Evolutionary conservation across 331 rosid species (phyloP).

Genomic region (Erythrophleum ivorense): DNA sequence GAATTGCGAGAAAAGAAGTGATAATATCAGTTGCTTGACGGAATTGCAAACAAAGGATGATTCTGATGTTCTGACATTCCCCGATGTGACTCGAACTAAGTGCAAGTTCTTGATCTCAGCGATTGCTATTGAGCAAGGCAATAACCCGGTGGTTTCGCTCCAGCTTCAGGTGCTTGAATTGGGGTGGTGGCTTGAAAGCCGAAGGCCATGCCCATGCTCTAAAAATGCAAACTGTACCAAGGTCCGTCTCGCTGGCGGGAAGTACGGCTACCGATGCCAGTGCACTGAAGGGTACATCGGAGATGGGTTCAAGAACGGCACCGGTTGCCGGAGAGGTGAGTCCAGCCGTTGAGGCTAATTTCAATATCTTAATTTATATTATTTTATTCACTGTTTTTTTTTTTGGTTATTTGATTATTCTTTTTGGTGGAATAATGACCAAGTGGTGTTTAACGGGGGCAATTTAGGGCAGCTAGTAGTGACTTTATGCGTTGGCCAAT

Average conservation of each 20-base stretch:
- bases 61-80: neutral
- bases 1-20: slow-evolving; percentile 26
- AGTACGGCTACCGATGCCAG: slow-evolving; percentile 58
- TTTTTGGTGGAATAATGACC: slow-evolving; percentile 36
- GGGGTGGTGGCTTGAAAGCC: slow-evolving; percentile 77
- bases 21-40: slow-evolving; percentile 52
- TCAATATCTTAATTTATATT: neutral
- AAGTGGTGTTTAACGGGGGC: slow-evolving; percentile 36
- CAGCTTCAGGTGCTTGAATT: slow-evolving; percentile 64
- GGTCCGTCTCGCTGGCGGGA: neutral
- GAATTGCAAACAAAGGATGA: neutral
- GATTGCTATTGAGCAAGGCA: slow-evolving; percentile 37
- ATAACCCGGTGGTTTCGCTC: slow-evolving; percentile 36
- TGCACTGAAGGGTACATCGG: slow-evolving; percentile 65
- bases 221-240: neutral
- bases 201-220: slow-evolving; percentile 42
- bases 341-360: slow-evolving; percentile 24
- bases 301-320: slow-evolving; percentile 60
- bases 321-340: slow-evolving; percentile 76
- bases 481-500: slow-evolving; percentile 43
- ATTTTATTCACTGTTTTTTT: neutral
- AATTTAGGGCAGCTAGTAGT: slow-evolving; percentile 8
- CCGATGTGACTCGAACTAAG: rapidly evolving
- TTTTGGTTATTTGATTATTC: slow-evolving; percentile 2
- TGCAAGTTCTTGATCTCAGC: slow-evolving; percentile 60